phyloP scores from a whole-genome alignment of 2,329 filamentous ascomycete species.

The Herpotrichia juniperi region DNA sequence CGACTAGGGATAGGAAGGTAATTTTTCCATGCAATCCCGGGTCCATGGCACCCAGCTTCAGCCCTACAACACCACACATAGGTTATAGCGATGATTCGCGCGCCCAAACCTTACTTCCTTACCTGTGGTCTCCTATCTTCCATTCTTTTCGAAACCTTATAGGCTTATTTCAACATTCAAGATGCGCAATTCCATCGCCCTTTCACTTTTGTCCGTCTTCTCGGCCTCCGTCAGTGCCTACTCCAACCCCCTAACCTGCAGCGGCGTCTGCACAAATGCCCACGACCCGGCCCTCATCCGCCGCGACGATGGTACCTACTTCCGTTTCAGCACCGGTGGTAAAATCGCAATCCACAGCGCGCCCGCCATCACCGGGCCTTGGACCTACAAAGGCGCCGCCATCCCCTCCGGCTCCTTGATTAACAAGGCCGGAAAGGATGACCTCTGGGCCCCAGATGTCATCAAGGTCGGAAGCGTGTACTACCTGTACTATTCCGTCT shows the following conservation, averaged over 20 bases:
- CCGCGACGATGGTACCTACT: conserved; percentile 57
- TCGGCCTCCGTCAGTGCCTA: conserved; percentile 39
- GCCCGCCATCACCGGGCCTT: conserved; percentile 56
- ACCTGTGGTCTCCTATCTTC: neutral
- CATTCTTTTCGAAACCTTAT: neutral
- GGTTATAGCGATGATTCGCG: neutral
- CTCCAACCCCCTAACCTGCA: conserved; percentile 48
- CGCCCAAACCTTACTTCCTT: neutral
- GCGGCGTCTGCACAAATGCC: conserved; percentile 50
- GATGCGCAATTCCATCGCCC: neutral
- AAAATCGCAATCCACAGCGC: conserved; percentile 58
- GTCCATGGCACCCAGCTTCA: neutral
- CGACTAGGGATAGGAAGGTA: neutral
- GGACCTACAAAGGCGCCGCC: conserved; percentile 55
- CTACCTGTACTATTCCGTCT: conserved; percentile 72
- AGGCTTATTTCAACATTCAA: neutral
- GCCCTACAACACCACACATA: neutral
- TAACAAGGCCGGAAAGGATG: conserved; percentile 51
- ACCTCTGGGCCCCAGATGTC: conserved; percentile 69
- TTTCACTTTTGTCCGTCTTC: conserved; percentile 14
- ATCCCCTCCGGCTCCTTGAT: conserved; percentile 55
- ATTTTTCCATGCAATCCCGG: conserved; percentile 1
- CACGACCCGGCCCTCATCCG: conserved; percentile 59
- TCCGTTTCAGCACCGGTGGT: conserved; percentile 59
- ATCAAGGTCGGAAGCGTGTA: conserved; percentile 63